phyloP scores from a whole-genome alignment of 2,329 filamentous ascomycete genomes.

The Cladosporium sp. region DNA sequence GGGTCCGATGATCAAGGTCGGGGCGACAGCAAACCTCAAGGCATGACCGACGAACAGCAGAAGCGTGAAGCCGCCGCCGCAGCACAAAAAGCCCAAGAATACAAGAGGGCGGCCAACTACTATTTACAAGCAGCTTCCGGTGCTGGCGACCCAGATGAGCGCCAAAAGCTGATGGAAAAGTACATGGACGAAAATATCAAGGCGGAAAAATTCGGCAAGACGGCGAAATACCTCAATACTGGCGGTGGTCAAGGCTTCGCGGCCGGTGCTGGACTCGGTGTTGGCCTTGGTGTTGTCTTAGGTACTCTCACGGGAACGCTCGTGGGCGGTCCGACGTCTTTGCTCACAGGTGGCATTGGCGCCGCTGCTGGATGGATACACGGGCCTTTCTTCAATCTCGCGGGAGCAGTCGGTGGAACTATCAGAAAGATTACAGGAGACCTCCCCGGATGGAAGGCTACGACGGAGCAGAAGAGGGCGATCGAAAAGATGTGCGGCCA shows the following conservation, averaged over 20 bases:
- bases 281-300: slow-evolving; percentile 23
- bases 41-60: background rate
- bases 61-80: slow-evolving; percentile 25
- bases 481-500: slow-evolving; percentile 30
- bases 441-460: slow-evolving; percentile 28
- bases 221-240: slow-evolving; percentile 27
- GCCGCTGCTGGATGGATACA: slow-evolving; percentile 23
- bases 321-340: slow-evolving; percentile 25
- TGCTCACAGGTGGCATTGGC: slow-evolving; percentile 27
- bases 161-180: slow-evolving; percentile 30
- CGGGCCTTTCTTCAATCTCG: slow-evolving; percentile 28
- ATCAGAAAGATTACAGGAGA: slow-evolving; percentile 26
- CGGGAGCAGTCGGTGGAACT: slow-evolving; percentile 21
- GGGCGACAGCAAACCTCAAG: slow-evolving; percentile 17
- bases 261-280: slow-evolving; percentile 28
- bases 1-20: background rate
- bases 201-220: slow-evolving; percentile 31
- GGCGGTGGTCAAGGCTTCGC: slow-evolving; percentile 30
- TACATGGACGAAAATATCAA: slow-evolving; percentile 27
- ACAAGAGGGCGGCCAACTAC: slow-evolving; percentile 25
- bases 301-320: slow-evolving; percentile 29
- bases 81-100: slow-evolving; percentile 22
- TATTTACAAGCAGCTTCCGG: slow-evolving; percentile 26
- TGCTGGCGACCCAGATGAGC: slow-evolving; percentile 28
- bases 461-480: slow-evolving; percentile 27